Evolutionary conservation across 768 basidiomycete genomes (phyloP), one percentile per base, ranked within the genome.

Genomic region (Tylopilus sp.): DNA sequence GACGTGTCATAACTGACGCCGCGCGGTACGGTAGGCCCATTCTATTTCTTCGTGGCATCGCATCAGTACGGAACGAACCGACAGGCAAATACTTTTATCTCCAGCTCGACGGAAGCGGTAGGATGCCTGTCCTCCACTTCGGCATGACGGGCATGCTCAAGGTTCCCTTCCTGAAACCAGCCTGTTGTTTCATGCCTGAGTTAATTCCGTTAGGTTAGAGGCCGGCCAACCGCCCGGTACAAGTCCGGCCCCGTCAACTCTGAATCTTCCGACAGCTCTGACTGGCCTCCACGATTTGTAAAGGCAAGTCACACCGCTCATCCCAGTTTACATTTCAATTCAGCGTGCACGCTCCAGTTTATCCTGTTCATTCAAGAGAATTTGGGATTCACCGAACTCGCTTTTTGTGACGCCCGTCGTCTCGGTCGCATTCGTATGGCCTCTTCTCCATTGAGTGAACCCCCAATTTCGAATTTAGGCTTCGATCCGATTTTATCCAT

Each of bases 131-230:
- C 3, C 69, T 90, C 44, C 89, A 91, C 63, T 88, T 91, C 58
- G 89, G 89, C 3, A 92, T 91, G 89, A 90, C 88, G 2, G 89
- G 89, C n/a, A 86, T 83, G 81, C 73, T 91, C 30, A 84, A 86
- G 72, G 85, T 82, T 47, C 30, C 65, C 38, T 19, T 10, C 0
- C 22, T 10, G 22, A 24, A 8, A 6, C 14, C 13, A 17, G 21
- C 21, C 3, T 22, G 2, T 10, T 22, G 40, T 45, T 24, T 29
- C 42, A 36, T 40, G 22, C 28, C n/a, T n/a, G n/a, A n/a, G n/a
- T 16, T 41, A 19, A 42, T 31, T 36, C 45, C 41, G 12, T 42
- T 31, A 64, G 79, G 76, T 80, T 16, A 81, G 76, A 62, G 84
- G 82, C 11, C 67, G 74, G 56, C 57, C 71, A 11, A 71, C 79